These are phyloP conservation scores for Psilocybe cubensis DNA, from an alignment of 768 basidiomycete genomes.

Conservation along the genomic window DNA sequence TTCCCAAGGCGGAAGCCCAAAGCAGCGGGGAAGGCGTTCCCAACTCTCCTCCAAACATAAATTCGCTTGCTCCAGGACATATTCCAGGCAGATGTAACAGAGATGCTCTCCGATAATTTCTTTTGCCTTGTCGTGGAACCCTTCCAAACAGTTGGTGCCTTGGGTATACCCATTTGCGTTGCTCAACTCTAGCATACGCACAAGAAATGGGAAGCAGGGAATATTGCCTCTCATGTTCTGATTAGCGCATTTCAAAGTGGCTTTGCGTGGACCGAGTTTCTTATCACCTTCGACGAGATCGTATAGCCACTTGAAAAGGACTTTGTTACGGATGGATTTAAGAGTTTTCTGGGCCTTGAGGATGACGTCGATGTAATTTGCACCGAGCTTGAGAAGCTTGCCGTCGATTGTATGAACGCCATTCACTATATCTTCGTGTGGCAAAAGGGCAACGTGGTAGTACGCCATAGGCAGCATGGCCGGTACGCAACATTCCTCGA, in stretches of 20 bases:
- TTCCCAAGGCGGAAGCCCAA: constrained; percentile 9
- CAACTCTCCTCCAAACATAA: constrained; percentile 11
- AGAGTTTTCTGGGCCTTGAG: constrained; percentile 21
- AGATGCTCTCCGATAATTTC: constrained; percentile 12
- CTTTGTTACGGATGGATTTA: constrained; percentile 15
- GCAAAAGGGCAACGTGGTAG: constrained; percentile 26
- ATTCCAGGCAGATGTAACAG: constrained; percentile 15
- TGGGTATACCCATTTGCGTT: neutral
- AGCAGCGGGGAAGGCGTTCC: constrained; percentile 9
- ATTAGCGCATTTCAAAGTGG: neutral
- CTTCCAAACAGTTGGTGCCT: constrained; percentile 14
- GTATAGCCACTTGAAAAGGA: constrained; percentile 18
- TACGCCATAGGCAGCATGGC: constrained; percentile 24
- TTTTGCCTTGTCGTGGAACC: constrained; percentile 3
- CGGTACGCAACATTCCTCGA: constrained; percentile 14
- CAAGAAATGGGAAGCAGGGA: neutral
- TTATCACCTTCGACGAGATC: constrained; percentile 1
- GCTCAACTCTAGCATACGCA: neutral
- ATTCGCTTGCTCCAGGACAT: constrained; percentile 2
- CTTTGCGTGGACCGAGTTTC: neutral
- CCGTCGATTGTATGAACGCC: constrained; percentile 19
- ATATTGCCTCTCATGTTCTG: neutral
- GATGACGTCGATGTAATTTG: neutral
- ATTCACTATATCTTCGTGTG: constrained; percentile 19
- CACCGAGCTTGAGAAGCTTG: constrained; percentile 6